Conservation (phyloP, 2,329 filamentous ascomycete genomes). For the Cytospora piceae region DNA sequence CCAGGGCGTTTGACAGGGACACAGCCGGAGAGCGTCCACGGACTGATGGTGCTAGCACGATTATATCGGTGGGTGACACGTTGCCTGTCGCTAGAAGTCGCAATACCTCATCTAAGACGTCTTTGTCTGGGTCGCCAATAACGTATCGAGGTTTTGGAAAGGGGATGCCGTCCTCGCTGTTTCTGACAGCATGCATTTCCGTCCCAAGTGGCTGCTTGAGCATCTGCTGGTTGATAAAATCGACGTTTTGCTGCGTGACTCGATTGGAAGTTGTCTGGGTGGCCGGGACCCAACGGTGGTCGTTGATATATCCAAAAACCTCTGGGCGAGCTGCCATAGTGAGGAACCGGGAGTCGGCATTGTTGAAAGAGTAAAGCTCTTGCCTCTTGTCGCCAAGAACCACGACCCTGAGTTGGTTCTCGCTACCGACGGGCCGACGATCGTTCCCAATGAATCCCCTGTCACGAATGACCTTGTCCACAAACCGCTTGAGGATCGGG, state of each 20-base stretch:
- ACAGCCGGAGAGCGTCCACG: slow-evolving; percentile 19
- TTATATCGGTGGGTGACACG: slow-evolving; percentile 21
- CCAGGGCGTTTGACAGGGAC: slow-evolving; percentile 22
- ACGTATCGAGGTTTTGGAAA: slow-evolving; percentile 26
- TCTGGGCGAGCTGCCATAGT: slow-evolving; percentile 23
- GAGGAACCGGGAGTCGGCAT: slow-evolving; percentile 28
- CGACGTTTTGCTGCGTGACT: slow-evolving; percentile 26
- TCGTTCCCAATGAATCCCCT: slow-evolving; percentile 1
- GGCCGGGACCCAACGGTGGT: slow-evolving; percentile 17
- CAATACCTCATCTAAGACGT: slow-evolving; percentile 19
- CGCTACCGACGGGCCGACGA: not conserved
- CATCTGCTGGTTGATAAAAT: slow-evolving; percentile 30
- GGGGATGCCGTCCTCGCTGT: not conserved
- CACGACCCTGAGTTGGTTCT: slow-evolving; percentile 13
- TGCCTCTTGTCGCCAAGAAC: slow-evolving; percentile 27
- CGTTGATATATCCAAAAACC: slow-evolving; percentile 28
- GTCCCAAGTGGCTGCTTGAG: slow-evolving; percentile 22
- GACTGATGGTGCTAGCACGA: slow-evolving; percentile 27
- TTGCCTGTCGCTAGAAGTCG: slow-evolving; percentile 11
- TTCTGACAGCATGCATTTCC: slow-evolving; percentile 26
- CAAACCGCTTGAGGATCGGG: slow-evolving; percentile 26
- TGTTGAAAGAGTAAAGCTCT: slow-evolving; percentile 29
- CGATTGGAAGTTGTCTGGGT: slow-evolving; percentile 27
- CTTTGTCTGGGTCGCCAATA: slow-evolving; percentile 24
- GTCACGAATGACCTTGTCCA: slow-evolving; percentile 28